A percentile compares a stretch with the other conserved stretches of the same genome.
These are phyloP conservation scores for Schizothecium vesticola DNA, from an alignment of 495 filamentous ascomycete species.

Conservation along the genomic window DNA sequence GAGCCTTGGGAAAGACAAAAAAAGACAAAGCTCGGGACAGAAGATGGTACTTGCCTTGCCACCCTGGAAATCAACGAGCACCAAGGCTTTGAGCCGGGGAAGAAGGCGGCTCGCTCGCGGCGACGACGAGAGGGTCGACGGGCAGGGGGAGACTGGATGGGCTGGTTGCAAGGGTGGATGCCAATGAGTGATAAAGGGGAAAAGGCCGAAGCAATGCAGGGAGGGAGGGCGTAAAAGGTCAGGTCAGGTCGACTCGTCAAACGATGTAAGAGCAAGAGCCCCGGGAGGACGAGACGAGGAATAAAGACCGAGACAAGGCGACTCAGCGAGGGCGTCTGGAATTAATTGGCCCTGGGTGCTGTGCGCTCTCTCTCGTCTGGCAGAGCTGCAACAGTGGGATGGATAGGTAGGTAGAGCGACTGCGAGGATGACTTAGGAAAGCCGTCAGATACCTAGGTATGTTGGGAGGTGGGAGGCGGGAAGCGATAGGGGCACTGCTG, in stretches of 20 bases:
- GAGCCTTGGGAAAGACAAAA: background rate
- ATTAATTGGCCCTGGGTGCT: background rate
- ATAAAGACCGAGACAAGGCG: slow-evolving; percentile 17
- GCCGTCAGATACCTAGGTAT: background rate
- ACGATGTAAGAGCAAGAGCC: background rate
- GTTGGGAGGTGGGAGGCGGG: background rate
- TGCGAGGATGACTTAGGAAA: background rate
- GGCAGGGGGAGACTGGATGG: background rate
- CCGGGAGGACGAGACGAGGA: background rate
- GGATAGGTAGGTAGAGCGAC: background rate
- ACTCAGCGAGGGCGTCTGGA: background rate
- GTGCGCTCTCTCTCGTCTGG: background rate
- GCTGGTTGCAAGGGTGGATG: background rate
- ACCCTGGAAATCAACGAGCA: background rate
- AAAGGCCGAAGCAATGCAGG: slow-evolving; percentile 5
- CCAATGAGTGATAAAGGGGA: slow-evolving; percentile 18
- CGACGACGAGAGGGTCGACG: background rate
- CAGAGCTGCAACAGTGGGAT: background rate
- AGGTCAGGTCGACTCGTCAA: background rate
- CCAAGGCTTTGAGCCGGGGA: background rate
- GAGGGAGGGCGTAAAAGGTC: slow-evolving; percentile 5
- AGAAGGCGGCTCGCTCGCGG: background rate
- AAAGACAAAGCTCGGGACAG: slow-evolving; percentile 9
- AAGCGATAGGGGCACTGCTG: slow-evolving; percentile 9
- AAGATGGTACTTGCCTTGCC: slow-evolving; percentile 6